Conservation (phyloP, 495 filamentous ascomycete species). For the Penicillium turbatum region DNA sequence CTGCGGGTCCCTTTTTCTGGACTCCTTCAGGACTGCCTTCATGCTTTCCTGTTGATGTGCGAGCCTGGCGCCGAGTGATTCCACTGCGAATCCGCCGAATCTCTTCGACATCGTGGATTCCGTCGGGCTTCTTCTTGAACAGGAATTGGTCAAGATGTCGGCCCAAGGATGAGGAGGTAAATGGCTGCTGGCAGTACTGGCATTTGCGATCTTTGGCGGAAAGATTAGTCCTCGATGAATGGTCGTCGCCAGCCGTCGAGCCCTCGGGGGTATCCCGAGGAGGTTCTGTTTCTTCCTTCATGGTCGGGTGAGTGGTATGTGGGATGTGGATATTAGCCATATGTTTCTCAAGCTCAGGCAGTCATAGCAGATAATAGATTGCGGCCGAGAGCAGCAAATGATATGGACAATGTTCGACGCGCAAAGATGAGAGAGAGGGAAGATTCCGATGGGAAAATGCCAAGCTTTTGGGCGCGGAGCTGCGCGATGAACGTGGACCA, state of each 20-base stretch:
- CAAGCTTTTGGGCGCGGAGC: conserved; percentile 10
- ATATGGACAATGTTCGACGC: not conserved
- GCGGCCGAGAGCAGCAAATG: not conserved
- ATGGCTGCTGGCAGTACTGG: conserved; percentile 77
- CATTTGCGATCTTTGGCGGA: conserved; percentile 74
- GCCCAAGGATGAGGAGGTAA: conserved; percentile 89
- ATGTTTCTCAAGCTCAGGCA: too few relatives aligned
- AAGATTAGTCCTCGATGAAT: conserved; percentile 32
- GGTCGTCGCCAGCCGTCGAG: conserved; percentile 42
- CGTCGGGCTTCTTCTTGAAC: conserved; percentile 83
- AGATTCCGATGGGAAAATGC: conserved; percentile 1
- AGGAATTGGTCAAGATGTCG: conserved; percentile 89
- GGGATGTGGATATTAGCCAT: too few relatives aligned
- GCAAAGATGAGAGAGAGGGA: conserved; percentile 1
- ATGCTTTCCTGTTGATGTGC: conserved; percentile 54
- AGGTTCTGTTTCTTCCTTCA: conserved; percentile 25
- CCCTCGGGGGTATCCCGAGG: conserved; percentile 45
- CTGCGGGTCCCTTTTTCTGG: conserved; percentile 29
- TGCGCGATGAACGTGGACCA: not conserved
- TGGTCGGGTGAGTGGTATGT: conserved; percentile 7
- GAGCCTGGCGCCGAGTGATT: conserved; percentile 78
- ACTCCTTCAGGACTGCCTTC: conserved; percentile 42
- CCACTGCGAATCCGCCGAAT: conserved; percentile 74
- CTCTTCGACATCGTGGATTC: conserved; percentile 80
- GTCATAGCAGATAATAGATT: not conserved